Percentiles rank a stretch among this genome's conserved stretches.
Conservation (phyloP, 1,284 basidiomycete genomes). For the Ustilago hordei region DNA sequence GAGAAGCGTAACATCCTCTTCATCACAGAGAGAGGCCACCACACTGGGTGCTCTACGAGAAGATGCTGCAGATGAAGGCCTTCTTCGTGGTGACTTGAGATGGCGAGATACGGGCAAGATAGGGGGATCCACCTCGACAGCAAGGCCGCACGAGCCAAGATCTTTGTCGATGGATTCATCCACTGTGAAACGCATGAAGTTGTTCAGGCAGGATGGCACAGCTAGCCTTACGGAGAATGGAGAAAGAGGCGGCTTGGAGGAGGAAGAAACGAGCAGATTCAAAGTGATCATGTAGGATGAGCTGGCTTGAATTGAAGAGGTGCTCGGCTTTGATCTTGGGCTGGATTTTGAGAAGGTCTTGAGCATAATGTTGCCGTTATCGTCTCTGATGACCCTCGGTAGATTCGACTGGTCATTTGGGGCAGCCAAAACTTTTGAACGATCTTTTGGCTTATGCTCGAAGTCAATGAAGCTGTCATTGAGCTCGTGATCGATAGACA, state of each 20-base stretch:
- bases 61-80: conserved; percentile 9
- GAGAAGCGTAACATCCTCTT: conserved; percentile 36
- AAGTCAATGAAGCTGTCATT: conserved; percentile 35
- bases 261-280: conserved; percentile 9
- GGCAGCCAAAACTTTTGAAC: not conserved
- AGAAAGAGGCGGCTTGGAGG: conserved; percentile 19
- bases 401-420: conserved; percentile 7
- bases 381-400: conserved; percentile 3
- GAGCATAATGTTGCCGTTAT: conserved; percentile 21
- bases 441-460: not conserved
- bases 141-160: conserved; percentile 18
- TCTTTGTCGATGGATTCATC: conserved; percentile 36
- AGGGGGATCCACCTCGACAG: conserved; percentile 44
- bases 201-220: conserved; percentile 41
- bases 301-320: not conserved
- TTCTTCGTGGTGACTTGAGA: conserved; percentile 5
- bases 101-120: conserved; percentile 22
- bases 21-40: conserved; percentile 15
- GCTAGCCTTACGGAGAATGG: conserved; percentile 33
- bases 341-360: conserved; percentile 8
- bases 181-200: conserved; percentile 40
- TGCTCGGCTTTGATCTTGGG: conserved; percentile 15
- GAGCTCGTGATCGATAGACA: conserved; percentile 32
- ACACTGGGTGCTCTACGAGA: conserved; percentile 16
- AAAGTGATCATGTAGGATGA: conserved; percentile 38